Percentiles rank a stretch among this genome's conserved stretches.
Evolutionary conservation across 768 basidiomycete species (phyloP).

Genomic region (Stropharia rugosoannulata): DNA sequence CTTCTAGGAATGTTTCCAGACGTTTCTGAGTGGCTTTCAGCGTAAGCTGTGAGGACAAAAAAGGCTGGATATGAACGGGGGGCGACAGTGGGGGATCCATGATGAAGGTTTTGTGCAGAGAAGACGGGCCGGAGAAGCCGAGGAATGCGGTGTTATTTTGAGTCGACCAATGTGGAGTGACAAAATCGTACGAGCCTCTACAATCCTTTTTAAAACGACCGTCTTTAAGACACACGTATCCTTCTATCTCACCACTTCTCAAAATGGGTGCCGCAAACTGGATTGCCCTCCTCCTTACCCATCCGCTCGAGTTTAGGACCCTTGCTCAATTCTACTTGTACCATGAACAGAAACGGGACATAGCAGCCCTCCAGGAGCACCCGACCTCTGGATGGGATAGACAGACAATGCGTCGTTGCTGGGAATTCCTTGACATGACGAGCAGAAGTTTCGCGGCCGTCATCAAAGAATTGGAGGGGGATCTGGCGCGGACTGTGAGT

Average conservation of each 20-base stretch:
- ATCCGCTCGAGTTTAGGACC: conserved; percentile 81
- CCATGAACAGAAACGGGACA: conserved; percentile 80
- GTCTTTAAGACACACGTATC: not conserved
- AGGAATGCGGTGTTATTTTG: conserved; percentile 7
- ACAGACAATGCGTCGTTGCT: conserved; percentile 82
- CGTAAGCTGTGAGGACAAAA: conserved; percentile 35
- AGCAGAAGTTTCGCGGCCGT: conserved; percentile 90
- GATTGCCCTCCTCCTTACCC: conserved; percentile 69
- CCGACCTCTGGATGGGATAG: conserved; percentile 87
- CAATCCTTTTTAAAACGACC: no score
- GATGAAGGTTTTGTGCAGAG: conserved; percentile 12
- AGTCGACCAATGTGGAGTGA: conserved; percentile 11
- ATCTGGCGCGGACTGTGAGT: conserved; percentile 88
- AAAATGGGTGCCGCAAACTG: conserved; percentile 58
- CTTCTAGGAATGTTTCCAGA: conserved; percentile 45
- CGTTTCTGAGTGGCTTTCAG: conserved; percentile 37
- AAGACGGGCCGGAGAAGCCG: conserved; percentile 5
- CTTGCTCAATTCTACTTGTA: conserved; percentile 83
- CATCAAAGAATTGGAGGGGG: conserved; percentile 95
- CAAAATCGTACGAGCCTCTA: conserved; percentile 8
- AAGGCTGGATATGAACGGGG: conserved; percentile 44
- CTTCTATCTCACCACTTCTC: conserved; percentile 6
- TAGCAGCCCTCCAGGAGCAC: conserved; percentile 72
- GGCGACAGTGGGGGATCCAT: conserved; percentile 49
- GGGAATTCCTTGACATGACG: conserved; percentile 86